These are phyloP conservation scores for Ramaria sp. DNA, from an alignment of 768 basidiomycete species.

Conservation along the genomic window DNA sequence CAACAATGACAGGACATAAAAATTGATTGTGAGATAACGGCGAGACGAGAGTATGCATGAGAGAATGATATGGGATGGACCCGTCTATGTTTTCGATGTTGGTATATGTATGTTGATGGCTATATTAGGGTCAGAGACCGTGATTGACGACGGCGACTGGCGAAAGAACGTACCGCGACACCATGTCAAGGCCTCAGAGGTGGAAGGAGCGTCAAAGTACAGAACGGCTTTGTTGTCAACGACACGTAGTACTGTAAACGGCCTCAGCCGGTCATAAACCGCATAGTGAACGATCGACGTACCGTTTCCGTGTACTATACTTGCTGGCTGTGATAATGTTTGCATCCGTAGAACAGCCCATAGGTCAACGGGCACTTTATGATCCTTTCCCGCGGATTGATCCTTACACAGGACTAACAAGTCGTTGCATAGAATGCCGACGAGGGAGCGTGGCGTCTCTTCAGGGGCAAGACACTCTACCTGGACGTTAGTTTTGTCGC, in stretches of 20 bases:
- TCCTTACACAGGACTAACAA: constrained; percentile 86
- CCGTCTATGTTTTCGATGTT: constrained; percentile 30
- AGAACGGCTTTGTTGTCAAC: constrained; percentile 89
- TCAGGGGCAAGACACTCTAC: constrained; percentile 88
- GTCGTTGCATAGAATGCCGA: constrained; percentile 88
- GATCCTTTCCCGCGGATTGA: constrained; percentile 71
- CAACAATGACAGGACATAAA: constrained; percentile 2
- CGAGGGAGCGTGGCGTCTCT: constrained; percentile 63
- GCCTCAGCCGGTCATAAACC: constrained; percentile 8
- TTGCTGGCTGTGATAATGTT: constrained; percentile 81
- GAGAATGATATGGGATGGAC: constrained; percentile 3
- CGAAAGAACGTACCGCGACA: constrained; percentile 55
- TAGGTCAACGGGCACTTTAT: constrained; percentile 68
- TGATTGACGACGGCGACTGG: neutral
- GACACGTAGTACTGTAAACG: constrained; percentile 56
- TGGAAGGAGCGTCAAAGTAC: constrained; percentile 77
- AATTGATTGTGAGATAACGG: neutral
- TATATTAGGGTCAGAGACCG: constrained; percentile 18
- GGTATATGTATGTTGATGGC: constrained; percentile 88
- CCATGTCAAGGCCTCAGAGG: constrained; percentile 82
- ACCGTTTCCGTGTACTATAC: constrained; percentile 84
- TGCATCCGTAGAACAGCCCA: constrained; percentile 97
- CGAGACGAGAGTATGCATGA: neutral
- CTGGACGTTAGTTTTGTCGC: constrained; percentile 71
- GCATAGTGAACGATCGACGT: constrained; percentile 13